Percentiles rank a stretch among this genome's conserved stretches.
Evolutionary conservation across 352 stramenopile species (phyloP).

Genomic region (Globisporangium abappressorium): DNA sequence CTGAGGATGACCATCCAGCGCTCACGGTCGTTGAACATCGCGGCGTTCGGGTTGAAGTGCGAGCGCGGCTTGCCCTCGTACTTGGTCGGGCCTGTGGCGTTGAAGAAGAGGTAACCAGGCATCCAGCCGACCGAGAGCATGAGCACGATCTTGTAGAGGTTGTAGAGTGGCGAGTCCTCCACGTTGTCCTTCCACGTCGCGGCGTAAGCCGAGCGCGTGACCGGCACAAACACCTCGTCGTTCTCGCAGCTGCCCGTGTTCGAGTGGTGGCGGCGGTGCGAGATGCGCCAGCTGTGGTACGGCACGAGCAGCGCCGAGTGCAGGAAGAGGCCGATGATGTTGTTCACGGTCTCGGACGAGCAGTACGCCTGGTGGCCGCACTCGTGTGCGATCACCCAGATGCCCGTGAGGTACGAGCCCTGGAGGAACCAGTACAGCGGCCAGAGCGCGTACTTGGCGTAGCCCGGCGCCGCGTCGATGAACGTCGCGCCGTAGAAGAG

Average conservation of each 20-base stretch:
- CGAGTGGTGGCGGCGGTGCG: slow-evolving; percentile 95
- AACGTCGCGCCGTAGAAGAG: slow-evolving; percentile 88
- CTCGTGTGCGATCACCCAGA: slow-evolving; percentile 98
- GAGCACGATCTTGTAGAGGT: slow-evolving; percentile 92
- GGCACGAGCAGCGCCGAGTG: slow-evolving; percentile 97
- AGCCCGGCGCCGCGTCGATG: slow-evolving; percentile 40
- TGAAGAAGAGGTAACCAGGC: slow-evolving; percentile 97
- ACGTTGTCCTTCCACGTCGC: slow-evolving; percentile 71
- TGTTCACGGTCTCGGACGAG: slow-evolving; percentile 93
- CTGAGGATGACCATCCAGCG: slow-evolving; percentile 92
- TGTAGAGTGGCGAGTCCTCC: slow-evolving; percentile 94
- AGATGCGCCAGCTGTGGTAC: slow-evolving; percentile 98
- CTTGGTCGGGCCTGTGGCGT: slow-evolving; percentile 91
- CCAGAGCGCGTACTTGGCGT: slow-evolving; percentile 72
- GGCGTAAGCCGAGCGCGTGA: slow-evolving; percentile 66
- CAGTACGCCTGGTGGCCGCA: slow-evolving; percentile 98
- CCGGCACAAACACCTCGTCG: slow-evolving; percentile 97
- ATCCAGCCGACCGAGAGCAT: slow-evolving; percentile 96
- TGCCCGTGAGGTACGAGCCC: slow-evolving; percentile 95
- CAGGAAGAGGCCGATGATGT: slow-evolving; percentile 94
- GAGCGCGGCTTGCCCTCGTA: slow-evolving; percentile 84
- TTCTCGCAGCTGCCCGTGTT: slow-evolving; percentile 94
- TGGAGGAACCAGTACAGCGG: slow-evolving; percentile 97
- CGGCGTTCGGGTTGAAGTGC: slow-evolving; percentile 95
- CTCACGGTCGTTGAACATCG: slow-evolving; percentile 93